Base-by-base conservation (phyloP, 1,284 basidiomycete genomes). In the Apiotrichum domesticum region DNA sequence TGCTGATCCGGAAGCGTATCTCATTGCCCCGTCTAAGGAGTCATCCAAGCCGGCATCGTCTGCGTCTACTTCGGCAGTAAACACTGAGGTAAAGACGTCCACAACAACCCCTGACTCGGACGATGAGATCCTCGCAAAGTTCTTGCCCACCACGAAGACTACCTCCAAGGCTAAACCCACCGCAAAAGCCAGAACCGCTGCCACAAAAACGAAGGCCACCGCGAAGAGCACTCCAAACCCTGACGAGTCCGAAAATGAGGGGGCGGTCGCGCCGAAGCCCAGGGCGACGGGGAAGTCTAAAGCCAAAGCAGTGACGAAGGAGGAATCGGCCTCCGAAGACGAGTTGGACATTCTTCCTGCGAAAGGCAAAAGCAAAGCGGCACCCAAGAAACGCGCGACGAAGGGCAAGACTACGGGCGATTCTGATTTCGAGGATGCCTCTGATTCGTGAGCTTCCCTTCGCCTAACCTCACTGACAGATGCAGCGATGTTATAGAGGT, bases 271-370 rank as follows among this genome's bases (percentile, higher is more conserved):
- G 34, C 35, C 51, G 6, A 57, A 46, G 48, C 37, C 37, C 37
- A 7, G 37, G 8, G 44, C 56, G 4, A 56, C 52, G 51, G 10
- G 51, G 1, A 53, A 51, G 46, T 79, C 83, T 7, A 87, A 81
- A 74, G 21, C 21, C 21, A 85, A 83, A 59, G 68, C 82, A 2
- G 70, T 81, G 3, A 71, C 71, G 8, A 13, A 8, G 8, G 37
- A 39, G 4, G 61, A 48, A 8, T 32, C 47, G 2, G 55, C 46
- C 44, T 56, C 51, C 11, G 51, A 48, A 1, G 51, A 49, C 15
- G 56, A 49, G 41, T 8, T 49, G 29, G 46, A 37, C 29, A 6
- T 39, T 8, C 11, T 14, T 3, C 13, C 40, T 4, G 51, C 29
- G 39, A 47, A 29, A 40, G 41, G 40, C 35, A 46, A 46, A 35